Evolutionary conservation across 495 filamentous ascomycete species (phyloP).

Genomic region (Penicillium nucicola): DNA sequence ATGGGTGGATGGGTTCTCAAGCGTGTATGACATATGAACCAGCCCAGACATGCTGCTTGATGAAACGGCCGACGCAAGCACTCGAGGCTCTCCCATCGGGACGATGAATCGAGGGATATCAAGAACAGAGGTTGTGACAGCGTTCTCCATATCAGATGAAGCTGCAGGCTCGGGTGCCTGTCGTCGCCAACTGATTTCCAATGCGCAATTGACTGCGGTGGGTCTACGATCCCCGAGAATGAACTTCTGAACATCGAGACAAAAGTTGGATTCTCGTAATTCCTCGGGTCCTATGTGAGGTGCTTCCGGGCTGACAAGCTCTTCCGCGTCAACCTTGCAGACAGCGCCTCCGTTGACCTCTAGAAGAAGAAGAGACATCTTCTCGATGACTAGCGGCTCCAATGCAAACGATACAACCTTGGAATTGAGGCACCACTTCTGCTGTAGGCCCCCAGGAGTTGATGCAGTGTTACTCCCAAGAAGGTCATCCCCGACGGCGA

Average conservation of each 20-base stretch:
- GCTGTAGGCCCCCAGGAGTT: constrained; percentile 62
- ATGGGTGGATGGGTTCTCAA: constrained; percentile 94
- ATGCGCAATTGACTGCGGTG: constrained; percentile 66
- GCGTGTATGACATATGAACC: constrained; percentile 60
- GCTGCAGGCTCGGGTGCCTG: constrained; percentile 12
- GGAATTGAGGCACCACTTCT: constrained; percentile 75
- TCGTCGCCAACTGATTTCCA: constrained; percentile 76
- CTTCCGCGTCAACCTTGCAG: constrained; percentile 43
- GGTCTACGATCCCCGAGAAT: constrained; percentile 77
- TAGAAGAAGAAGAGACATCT: constrained; percentile 55
- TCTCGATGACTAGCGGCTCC: constrained; percentile 65
- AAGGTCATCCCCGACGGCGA: constrained; percentile 50
- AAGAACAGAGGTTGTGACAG: constrained; percentile 51
- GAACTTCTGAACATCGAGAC: constrained; percentile 65
- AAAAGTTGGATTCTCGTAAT: constrained; percentile 66
- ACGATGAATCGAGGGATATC: constrained; percentile 74
- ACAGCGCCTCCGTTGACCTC: constrained; percentile 51
- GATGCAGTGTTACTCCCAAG: constrained; percentile 22
- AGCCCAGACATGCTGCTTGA: constrained; percentile 38
- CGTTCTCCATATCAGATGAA: constrained; percentile 6
- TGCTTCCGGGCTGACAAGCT: constrained; percentile 28
- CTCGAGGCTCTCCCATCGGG: constrained; percentile 80
- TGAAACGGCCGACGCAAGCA: constrained; percentile 63
- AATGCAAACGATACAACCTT: constrained; percentile 71
- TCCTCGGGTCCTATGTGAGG: constrained; percentile 56